A percentile compares a stretch with the other conserved stretches of the same genome.
These are phyloP conservation scores for Oryza australiensis DNA, from an alignment of 176 grass and related monocot genomes.

Conservation along the genomic window DNA sequence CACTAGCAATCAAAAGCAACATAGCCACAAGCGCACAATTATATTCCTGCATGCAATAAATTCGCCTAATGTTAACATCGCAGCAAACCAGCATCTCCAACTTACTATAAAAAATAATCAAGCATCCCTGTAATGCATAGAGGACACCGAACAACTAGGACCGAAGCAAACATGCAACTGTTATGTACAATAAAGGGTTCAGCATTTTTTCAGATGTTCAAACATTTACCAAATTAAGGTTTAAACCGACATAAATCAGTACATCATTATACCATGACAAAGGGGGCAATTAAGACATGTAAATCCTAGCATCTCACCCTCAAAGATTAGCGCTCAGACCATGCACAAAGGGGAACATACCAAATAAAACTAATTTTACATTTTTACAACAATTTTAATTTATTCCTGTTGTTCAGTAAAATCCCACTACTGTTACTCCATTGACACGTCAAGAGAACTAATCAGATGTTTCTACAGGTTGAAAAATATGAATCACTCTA, in stretches of 20 bases:
- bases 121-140: background rate
- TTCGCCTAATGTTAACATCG: constrained; percentile 11
- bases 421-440: no score
- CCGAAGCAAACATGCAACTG: background rate
- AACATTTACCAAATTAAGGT: background rate
- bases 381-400: no score
- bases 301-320: background rate
- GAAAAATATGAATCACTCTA: background rate
- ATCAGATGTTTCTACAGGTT: constrained; percentile 2
- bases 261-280: constrained; percentile 8
- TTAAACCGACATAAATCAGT: background rate
- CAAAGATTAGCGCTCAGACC: background rate
- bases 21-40: background rate
- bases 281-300: background rate
- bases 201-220: constrained; percentile 1
- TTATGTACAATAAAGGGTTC: background rate
- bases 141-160: background rate
- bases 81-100: background rate
- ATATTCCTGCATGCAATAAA: background rate
- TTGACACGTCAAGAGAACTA: no score
- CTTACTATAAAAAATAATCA: background rate
- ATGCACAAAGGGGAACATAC: background rate
- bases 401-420: no score
- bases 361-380: no score
- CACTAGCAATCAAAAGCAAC: background rate